Evolutionary conservation across 2,329 filamentous ascomycete genomes (phyloP).

Genomic region (Fusarium dimerum): DNA sequence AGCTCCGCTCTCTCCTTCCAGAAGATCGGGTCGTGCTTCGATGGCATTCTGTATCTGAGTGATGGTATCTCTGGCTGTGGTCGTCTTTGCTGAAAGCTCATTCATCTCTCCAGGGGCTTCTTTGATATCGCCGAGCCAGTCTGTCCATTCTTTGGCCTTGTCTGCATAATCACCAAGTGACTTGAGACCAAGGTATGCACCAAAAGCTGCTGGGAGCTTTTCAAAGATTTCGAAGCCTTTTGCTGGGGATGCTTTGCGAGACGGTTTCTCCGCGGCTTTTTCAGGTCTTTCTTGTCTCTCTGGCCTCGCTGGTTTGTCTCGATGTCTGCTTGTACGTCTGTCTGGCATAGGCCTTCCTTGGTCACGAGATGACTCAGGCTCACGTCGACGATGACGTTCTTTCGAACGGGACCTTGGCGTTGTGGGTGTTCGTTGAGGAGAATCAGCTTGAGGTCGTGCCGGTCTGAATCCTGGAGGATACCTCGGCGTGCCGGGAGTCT

Average conservation of each 20-base stretch:
- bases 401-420: conserved; percentile 14
- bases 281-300: neutral
- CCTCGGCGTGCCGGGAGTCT: conserved; percentile 10
- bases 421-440: conserved; percentile 9
- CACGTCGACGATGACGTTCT: conserved; percentile 4
- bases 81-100: conserved; percentile 27
- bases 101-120: conserved; percentile 35
- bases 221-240: conserved; percentile 16
- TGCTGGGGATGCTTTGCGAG: neutral
- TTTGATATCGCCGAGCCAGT: conserved; percentile 34
- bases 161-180: conserved; percentile 30
- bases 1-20: conserved; percentile 32
- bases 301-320: neutral
- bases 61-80: conserved; percentile 34
- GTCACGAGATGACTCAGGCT: neutral
- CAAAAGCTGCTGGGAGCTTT: conserved; percentile 27
- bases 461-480: conserved; percentile 7
- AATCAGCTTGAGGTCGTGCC: conserved; percentile 2
- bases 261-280: neutral
- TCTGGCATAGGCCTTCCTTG: neutral
- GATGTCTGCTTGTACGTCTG: neutral
- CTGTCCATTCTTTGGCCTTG: conserved; percentile 36
- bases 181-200: conserved; percentile 30
- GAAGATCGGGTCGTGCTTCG: conserved; percentile 30
- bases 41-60: conserved; percentile 33